phyloP scores from a whole-genome alignment of 208 protist genomes.

The Leishmania aethiopica region DNA sequence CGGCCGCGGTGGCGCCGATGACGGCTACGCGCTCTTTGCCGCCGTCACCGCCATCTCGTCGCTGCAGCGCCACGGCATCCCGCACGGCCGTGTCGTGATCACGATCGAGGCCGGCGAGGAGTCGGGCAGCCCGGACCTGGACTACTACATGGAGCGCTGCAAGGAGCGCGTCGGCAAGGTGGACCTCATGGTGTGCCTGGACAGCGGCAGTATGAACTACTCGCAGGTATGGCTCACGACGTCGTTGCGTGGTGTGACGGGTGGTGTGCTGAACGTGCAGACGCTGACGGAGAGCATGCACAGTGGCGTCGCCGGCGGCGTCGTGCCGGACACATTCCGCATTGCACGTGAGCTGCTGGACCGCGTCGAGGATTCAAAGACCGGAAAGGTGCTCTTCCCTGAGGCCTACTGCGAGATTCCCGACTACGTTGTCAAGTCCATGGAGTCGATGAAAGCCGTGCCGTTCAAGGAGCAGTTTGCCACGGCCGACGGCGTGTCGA shows the following conservation, averaged over 20 bases:
- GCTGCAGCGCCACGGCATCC: slow-evolving; percentile 80
- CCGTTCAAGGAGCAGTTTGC: slow-evolving; percentile 71
- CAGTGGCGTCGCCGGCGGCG: slow-evolving; percentile 89
- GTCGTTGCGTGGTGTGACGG: slow-evolving; percentile 90
- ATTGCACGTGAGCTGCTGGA: slow-evolving; percentile 86
- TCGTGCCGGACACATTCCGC: slow-evolving; percentile 95
- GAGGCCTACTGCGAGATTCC: slow-evolving; percentile 71
- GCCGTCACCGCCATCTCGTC: slow-evolving; percentile 67
- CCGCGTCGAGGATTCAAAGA: slow-evolving; percentile 93
- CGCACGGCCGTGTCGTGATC: slow-evolving; percentile 84
- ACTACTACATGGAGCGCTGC: slow-evolving; percentile 78
- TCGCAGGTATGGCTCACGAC: slow-evolving; percentile 96
- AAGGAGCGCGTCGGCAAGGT: slow-evolving; percentile 73
- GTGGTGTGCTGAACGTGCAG: slow-evolving; percentile 82
- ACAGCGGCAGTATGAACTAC: slow-evolving; percentile 94
- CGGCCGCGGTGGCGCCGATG: slow-evolving; percentile 92
- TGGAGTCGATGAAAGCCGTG: slow-evolving; percentile 59
- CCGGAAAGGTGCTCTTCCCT: slow-evolving; percentile 86
- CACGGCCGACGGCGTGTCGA: slow-evolving; percentile 37
- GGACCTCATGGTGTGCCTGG: slow-evolving; percentile 94
- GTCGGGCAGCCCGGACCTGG: slow-evolving; percentile 83
- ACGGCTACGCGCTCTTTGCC: slow-evolving; percentile 90
- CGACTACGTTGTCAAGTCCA: slow-evolving; percentile 16
- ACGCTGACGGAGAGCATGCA: slow-evolving; percentile 92
- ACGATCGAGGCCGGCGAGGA: slow-evolving; percentile 95